Conservation (phyloP, 2,329 filamentous ascomycete species). For the Penicillium sp. region DNA sequence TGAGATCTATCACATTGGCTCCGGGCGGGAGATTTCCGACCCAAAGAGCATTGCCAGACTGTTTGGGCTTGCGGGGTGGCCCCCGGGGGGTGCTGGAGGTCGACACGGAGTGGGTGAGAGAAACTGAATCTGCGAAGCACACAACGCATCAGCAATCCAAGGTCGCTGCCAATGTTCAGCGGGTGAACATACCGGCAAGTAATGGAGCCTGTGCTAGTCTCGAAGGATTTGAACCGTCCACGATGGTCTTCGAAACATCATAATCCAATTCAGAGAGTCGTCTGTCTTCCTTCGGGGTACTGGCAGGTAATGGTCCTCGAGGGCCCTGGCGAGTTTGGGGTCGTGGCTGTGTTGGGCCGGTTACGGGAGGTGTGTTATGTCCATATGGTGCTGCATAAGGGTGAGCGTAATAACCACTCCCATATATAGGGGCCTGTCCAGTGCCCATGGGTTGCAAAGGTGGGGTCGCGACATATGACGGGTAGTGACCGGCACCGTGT, state of each 20-base stretch:
- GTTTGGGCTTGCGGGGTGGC: conserved; percentile 66
- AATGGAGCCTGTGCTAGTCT: conserved; percentile 17
- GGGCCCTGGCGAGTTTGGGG: conserved; percentile 6
- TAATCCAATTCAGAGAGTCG: conserved; percentile 21
- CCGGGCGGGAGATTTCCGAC: conserved; percentile 90
- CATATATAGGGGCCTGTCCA: conserved; percentile 24
- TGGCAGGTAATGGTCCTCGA: background rate
- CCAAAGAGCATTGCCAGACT: conserved; percentile 87
- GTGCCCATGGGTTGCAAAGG: conserved; percentile 19
- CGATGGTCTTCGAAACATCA: conserved; percentile 38
- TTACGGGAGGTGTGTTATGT: conserved; percentile 10
- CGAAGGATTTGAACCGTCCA: conserved; percentile 38
- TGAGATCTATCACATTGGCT: conserved; percentile 78
- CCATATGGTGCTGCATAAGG: conserved; percentile 24
- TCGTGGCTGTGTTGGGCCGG: conserved; percentile 5
- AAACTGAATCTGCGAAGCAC: conserved; percentile 12
- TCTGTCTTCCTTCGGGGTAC: conserved; percentile 18
- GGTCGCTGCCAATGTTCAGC: background rate
- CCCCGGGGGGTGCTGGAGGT: conserved; percentile 52
- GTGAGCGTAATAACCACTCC: conserved; percentile 27
- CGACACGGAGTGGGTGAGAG: conserved; percentile 8
- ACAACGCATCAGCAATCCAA: background rate
- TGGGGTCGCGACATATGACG: conserved; percentile 20
- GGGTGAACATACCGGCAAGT: conserved; percentile 22
- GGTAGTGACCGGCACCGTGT: conserved; percentile 21